A percentile compares a stretch with the other conserved stretches of the same genome.
phyloP scores from a whole-genome alignment of 495 filamentous ascomycete genomes.

The Hamigera avellanea region DNA sequence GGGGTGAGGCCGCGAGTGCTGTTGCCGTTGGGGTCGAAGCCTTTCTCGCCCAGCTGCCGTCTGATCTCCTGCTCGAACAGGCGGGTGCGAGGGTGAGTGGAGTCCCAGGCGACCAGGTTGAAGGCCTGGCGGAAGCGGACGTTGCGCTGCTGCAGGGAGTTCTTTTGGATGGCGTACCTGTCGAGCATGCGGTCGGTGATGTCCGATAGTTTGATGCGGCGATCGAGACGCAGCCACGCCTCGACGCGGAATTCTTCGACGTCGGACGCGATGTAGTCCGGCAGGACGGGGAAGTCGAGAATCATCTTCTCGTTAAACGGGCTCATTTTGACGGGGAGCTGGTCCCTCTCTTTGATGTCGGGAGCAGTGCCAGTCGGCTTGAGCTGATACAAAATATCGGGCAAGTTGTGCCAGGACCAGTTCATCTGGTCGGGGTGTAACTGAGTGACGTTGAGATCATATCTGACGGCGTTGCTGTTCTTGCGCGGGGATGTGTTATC shows the following conservation, averaged over 20 bases:
- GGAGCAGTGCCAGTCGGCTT: constrained; percentile 1
- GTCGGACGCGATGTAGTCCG: constrained; percentile 9
- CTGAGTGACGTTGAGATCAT: constrained; percentile 3
- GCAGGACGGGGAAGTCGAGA: constrained; percentile 7
- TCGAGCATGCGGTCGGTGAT: constrained; percentile 11
- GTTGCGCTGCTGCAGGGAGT: constrained; percentile 9
- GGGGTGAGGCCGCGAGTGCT: constrained; percentile 19
- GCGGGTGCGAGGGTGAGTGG: constrained; percentile 7
- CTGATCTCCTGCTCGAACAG: not conserved
- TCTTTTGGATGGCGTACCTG: constrained; percentile 3
- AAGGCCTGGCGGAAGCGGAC: constrained; percentile 10
- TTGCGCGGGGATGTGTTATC: no score
- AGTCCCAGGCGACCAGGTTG: constrained; percentile 10
- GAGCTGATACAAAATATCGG: constrained; percentile 10
- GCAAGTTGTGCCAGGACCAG: constrained; percentile 11
- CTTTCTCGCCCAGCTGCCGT: constrained; percentile 1
- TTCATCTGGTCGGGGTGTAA: constrained; percentile 4
- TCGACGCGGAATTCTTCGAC: constrained; percentile 14
- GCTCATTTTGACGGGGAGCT: no score
- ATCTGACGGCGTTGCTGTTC: no score
- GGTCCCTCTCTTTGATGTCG: no score
- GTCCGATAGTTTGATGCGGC: constrained; percentile 9
- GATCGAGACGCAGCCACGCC: constrained; percentile 14
- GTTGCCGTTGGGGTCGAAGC: constrained; percentile 7
- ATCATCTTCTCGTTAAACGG: constrained; percentile 6